Evolutionary conservation across 2,329 filamentous ascomycete genomes (phyloP).

Genomic region (Cryphonectria parasitica): DNA sequence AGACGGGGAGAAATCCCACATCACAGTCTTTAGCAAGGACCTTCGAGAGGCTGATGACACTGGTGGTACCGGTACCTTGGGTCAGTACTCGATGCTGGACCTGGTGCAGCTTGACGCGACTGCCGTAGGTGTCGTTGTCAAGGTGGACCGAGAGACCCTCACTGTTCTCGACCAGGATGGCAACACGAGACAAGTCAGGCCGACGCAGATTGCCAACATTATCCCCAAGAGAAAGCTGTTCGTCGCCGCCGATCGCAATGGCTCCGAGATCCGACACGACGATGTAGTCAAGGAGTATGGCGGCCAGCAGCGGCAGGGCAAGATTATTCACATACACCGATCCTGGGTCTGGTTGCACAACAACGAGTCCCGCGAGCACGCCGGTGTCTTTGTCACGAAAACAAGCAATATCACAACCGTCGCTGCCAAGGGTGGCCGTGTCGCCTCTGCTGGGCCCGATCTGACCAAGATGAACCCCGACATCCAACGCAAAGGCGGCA

Average conservation of each 20-base stretch:
- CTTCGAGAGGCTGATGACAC: constrained; percentile 91
- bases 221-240: constrained; percentile 80
- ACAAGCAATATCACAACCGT: constrained; percentile 86
- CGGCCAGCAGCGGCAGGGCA: constrained; percentile 83
- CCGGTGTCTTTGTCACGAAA: constrained; percentile 85
- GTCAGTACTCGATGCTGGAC: constrained; percentile 90
- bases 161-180: constrained; percentile 90
- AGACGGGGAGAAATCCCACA: constrained; percentile 89
- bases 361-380: constrained; percentile 81
- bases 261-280: constrained; percentile 87
- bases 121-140: constrained; percentile 91
- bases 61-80: constrained; percentile 80
- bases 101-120: constrained; percentile 91
- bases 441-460: constrained; percentile 74
- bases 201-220: constrained; percentile 90
- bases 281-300: constrained; percentile 91
- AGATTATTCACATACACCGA: constrained; percentile 91
- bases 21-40: constrained; percentile 98
- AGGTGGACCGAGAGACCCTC: constrained; percentile 91
- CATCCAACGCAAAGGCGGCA: constrained; percentile 68
- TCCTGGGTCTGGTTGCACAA: constrained; percentile 92
- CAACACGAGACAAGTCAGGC: constrained; percentile 78
- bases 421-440: constrained; percentile 88
- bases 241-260: constrained; percentile 90
- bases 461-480: constrained; percentile 92